Percentiles rank a stretch among this genome's conserved stretches.
phyloP scores from a whole-genome alignment of 495 filamentous ascomycete species.

The Corynascus novoguineensis region DNA sequence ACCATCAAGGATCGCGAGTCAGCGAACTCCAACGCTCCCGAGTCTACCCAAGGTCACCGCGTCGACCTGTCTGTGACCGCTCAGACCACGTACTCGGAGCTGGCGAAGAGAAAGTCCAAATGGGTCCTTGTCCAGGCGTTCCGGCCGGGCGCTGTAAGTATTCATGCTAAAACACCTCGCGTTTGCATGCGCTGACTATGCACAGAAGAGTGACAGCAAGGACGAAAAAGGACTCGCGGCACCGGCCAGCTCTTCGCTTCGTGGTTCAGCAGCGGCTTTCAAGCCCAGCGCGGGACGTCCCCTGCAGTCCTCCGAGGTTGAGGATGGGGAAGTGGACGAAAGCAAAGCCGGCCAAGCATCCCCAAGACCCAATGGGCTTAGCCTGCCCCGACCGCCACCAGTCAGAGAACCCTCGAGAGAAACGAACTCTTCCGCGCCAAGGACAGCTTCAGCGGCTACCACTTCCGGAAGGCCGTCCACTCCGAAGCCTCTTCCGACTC shows the following conservation, averaged over 20 bases:
- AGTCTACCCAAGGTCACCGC: constrained; percentile 59
- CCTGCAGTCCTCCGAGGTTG: constrained; percentile 52
- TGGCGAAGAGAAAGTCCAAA: constrained; percentile 69
- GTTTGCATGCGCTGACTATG: constrained; percentile 20
- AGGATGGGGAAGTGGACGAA: constrained; percentile 77
- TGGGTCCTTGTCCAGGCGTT: constrained; percentile 89
- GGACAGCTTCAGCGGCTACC: constrained; percentile 1
- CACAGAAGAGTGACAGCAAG: constrained; percentile 36
- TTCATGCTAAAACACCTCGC: constrained; percentile 27
- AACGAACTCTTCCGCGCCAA: constrained; percentile 11
- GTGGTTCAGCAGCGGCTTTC: constrained; percentile 44
- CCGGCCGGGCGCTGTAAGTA: constrained; percentile 44
- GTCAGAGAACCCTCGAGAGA: constrained; percentile 17
- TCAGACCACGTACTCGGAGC: constrained; percentile 72
- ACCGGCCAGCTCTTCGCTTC: constrained; percentile 27
- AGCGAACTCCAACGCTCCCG: constrained; percentile 50
- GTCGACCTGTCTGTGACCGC: constrained; percentile 88
- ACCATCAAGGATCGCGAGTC: constrained; percentile 68
- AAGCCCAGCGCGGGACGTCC: constrained; percentile 34
- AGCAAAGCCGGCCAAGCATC: constrained; percentile 35
- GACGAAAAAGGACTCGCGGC: constrained; percentile 32
- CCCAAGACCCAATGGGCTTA: constrained; percentile 16
- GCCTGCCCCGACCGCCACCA: constrained; percentile 11
- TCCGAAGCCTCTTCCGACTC: constrained; percentile 17
- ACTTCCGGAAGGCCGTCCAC: constrained; percentile 15